These are phyloP conservation scores for Tritrichomonas musculus DNA, from an alignment of 208 protist species.

Conservation along the genomic window DNA sequence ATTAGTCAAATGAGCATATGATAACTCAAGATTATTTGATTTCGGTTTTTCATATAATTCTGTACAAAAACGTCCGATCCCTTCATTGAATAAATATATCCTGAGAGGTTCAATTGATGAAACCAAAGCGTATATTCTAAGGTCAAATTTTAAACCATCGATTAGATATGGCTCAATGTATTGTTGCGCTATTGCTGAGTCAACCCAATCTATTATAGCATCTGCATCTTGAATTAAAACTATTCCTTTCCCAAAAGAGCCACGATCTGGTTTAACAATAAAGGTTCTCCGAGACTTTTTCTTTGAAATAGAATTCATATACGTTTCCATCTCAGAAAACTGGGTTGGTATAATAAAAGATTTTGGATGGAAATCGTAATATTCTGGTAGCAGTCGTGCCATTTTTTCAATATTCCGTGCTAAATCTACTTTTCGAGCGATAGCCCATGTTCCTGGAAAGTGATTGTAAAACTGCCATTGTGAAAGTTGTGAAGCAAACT, in stretches of 20 bases:
- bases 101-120: conserved; percentile 43
- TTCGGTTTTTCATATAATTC: conserved; percentile 44
- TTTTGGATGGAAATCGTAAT: background rate
- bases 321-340: background rate
- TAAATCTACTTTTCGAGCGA: background rate
- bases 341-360: background rate
- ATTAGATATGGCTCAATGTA: conserved; percentile 36
- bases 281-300: background rate
- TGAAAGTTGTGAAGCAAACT: background rate
- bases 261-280: conserved; percentile 37
- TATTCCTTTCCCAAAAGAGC: conserved; percentile 30
- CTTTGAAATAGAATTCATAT: conserved; percentile 18
- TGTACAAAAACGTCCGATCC: conserved; percentile 48
- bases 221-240: background rate
- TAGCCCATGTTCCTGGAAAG: background rate
- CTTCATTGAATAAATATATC: conserved; percentile 50
- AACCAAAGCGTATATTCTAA: conserved; percentile 34
- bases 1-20: conserved; percentile 51
- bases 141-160: conserved; percentile 37
- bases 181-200: conserved; percentile 14
- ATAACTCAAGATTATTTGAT: conserved; percentile 22
- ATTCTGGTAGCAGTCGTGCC: background rate
- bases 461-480: background rate
- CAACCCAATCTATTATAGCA: background rate
- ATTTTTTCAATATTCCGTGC: background rate